phyloP scores from a whole-genome alignment of 441 rosid genomes.

The Euphorbia corollata region DNA sequence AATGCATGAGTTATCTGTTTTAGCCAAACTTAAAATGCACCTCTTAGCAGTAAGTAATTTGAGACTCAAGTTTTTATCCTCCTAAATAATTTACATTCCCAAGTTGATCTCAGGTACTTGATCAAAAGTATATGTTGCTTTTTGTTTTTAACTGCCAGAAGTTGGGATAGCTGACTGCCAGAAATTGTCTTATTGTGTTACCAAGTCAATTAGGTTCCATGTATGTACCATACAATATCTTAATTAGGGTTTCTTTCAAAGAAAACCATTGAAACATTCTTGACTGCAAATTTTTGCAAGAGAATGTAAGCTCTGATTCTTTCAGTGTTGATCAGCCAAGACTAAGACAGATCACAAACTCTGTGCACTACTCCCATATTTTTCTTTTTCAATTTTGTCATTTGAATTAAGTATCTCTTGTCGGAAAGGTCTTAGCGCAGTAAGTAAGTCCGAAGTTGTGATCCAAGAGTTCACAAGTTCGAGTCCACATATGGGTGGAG shows the following conservation, averaged over 20 bases:
- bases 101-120: background rate
- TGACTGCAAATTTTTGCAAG: background rate
- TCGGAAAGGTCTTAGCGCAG: no score
- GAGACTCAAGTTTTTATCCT: background rate
- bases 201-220: background rate
- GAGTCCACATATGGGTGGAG: no score
- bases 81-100: constrained; percentile 6
- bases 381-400: background rate
- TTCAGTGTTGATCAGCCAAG: background rate
- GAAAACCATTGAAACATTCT: background rate
- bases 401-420: no score
- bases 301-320: background rate
- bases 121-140: background rate
- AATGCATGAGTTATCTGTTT: background rate
- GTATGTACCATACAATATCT: background rate
- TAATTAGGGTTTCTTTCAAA: background rate
- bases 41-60: background rate
- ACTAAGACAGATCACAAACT: background rate
- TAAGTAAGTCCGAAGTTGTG: no score
- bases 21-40: constrained; percentile 5
- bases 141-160: background rate
- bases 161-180: background rate
- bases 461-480: no score
- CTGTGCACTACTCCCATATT: background rate
- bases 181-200: background rate